These are phyloP conservation scores for Neospermospora avenae DNA, from an alignment of 2,329 filamentous ascomycete species.

Conservation along the genomic window DNA sequence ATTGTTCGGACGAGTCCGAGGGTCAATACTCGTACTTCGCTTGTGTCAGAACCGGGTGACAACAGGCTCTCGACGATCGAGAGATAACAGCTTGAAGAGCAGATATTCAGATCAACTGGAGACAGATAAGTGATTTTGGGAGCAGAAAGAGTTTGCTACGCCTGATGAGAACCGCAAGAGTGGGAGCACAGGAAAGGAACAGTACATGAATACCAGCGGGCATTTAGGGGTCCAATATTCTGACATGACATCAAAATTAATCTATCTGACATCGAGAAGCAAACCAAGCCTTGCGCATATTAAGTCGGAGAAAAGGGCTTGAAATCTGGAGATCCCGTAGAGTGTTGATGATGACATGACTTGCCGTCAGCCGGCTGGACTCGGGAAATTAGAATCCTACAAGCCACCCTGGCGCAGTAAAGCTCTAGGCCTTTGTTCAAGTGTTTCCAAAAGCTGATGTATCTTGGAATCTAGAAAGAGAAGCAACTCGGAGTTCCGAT, in stretches of 20 bases:
- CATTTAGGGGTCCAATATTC: too few species aligned
- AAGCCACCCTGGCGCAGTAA: not conserved
- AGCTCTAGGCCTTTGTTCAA: not conserved
- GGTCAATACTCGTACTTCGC: not conserved
- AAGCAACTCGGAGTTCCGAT: not conserved
- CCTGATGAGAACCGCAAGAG: too few species aligned
- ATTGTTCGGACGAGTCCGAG: not conserved
- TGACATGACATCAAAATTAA: not conserved
- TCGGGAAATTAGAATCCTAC: not conserved
- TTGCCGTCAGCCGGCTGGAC: not conserved
- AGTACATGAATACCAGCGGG: not conserved
- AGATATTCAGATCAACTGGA: too few species aligned
- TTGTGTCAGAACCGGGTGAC: not conserved
- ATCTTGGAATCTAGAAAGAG: not conserved
- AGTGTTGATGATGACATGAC: not conserved
- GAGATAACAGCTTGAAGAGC: not conserved
- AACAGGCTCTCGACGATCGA: not conserved
- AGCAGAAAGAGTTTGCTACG: too few species aligned
- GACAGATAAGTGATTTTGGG: too few species aligned
- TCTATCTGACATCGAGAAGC: not conserved
- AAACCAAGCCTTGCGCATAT: not conserved
- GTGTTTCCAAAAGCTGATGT: not conserved
- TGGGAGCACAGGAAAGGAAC: too few species aligned
- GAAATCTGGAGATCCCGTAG: not conserved
- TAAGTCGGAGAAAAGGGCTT: constrained; percentile 1